phyloP scores from a whole-genome alignment of 805 yeast species.

The Candida fluviatilis region DNA sequence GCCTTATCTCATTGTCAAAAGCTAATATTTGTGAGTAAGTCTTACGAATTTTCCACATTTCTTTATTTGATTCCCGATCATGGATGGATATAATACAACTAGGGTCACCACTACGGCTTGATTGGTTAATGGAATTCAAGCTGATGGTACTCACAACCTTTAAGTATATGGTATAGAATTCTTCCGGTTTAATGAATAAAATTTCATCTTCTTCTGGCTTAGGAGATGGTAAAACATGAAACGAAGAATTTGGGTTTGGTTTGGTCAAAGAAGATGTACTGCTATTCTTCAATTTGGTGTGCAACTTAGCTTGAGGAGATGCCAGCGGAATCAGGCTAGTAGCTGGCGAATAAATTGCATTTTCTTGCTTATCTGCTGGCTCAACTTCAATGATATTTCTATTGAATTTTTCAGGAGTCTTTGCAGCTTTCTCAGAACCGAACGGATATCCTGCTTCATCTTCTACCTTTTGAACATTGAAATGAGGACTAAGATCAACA shows the following conservation, averaged over 20 bases:
- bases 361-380: neutral
- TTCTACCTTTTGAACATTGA: neutral
- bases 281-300: neutral
- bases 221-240: conserved; percentile 18
- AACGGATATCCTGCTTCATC: too few relatives aligned
- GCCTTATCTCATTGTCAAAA: conserved; percentile 60
- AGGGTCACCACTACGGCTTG: conserved; percentile 52
- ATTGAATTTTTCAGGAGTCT: conserved; percentile 21
- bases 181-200: conserved; percentile 57
- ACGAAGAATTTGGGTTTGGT: conserved; percentile 2
- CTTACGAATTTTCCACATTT: conserved; percentile 73
- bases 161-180: conserved; percentile 48
- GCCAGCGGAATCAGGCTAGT: neutral
- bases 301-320: neutral
- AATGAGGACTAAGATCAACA: neutral
- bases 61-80: conserved; percentile 58
- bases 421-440: conserved; percentile 7
- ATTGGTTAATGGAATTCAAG: conserved; percentile 25
- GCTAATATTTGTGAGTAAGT: conserved; percentile 53
- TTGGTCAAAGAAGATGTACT: neutral
- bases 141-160: conserved; percentile 46
- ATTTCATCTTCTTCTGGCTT: conserved; percentile 37
- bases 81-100: conserved; percentile 56
- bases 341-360: neutral
- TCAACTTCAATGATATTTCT: neutral